A percentile compares a stretch with the other conserved stretches of the same genome.
Evolutionary conservation across 2,329 filamentous ascomycete genomes (phyloP).

Genomic region (Chrysoporthe puriensis): DNA sequence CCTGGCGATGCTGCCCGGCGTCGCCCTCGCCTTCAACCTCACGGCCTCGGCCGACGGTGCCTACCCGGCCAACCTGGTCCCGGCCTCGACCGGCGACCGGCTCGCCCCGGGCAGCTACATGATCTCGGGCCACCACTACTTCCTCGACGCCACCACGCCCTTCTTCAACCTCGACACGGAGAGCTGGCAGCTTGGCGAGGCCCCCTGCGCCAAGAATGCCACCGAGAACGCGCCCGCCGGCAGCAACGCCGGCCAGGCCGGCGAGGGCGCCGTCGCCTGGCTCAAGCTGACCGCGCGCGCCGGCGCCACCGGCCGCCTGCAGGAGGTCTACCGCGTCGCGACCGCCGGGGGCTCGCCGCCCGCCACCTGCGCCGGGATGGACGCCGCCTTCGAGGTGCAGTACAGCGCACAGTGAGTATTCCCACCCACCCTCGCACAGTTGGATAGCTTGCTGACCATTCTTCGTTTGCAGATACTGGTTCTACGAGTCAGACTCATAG

Average conservation of each 20-base stretch:
- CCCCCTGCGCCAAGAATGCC: slow-evolving; percentile 64
- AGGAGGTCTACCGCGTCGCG: slow-evolving; percentile 80
- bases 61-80: slow-evolving; percentile 29
- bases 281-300: slow-evolving; percentile 52
- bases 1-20: slow-evolving; percentile 64
- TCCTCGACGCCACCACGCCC: slow-evolving; percentile 70
- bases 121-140: slow-evolving; percentile 81
- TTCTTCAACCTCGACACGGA: slow-evolving; percentile 77
- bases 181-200: slow-evolving; percentile 59
- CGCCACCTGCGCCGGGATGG: slow-evolving; percentile 69
- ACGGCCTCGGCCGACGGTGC: slow-evolving; percentile 38
- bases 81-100: slow-evolving; percentile 29
- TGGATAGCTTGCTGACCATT: slow-evolving; percentile 6
- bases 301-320: slow-evolving; percentile 64
- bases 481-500: slow-evolving; percentile 34
- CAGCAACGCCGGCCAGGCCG: slow-evolving; percentile 62
- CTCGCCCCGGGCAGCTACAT: slow-evolving; percentile 63
- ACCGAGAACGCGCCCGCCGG: slow-evolving; percentile 64
- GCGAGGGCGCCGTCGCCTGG: slow-evolving; percentile 77
- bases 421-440: not conserved
- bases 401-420: slow-evolving; percentile 83
- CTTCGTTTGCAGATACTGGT: slow-evolving; percentile 43
- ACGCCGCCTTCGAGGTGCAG: slow-evolving; percentile 69
- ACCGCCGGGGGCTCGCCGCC: slow-evolving; percentile 83
- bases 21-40: slow-evolving; percentile 70